Percentiles rank a stretch among this genome's conserved stretches.
Conservation (phyloP, 2,329 filamentous ascomycete genomes). For the Aspergillus spinulosporus region DNA sequence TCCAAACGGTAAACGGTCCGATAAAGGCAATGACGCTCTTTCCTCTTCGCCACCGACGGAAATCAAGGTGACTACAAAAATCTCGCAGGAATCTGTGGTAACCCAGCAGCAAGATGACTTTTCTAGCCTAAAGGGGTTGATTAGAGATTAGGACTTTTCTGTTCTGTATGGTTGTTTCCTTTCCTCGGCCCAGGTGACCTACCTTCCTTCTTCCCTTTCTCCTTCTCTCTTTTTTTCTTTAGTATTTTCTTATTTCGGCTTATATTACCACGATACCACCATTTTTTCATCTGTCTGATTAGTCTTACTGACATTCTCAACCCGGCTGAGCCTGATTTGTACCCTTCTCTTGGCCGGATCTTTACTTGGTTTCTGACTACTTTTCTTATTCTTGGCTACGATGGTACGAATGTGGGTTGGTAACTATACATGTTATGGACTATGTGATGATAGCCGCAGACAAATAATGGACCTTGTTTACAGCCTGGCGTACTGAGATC, state of each 20-base stretch:
- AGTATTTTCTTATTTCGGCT: background rate
- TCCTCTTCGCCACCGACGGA: conserved; percentile 13
- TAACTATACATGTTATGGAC: background rate
- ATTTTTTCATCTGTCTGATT: background rate
- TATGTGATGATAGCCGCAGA: background rate
- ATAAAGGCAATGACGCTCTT: background rate
- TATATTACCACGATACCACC: background rate
- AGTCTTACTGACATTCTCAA: background rate
- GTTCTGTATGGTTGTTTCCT: background rate
- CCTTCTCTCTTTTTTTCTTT: background rate
- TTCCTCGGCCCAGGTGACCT: no score
- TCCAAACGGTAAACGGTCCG: background rate
- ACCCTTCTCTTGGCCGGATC: background rate
- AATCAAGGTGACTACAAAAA: conserved; percentile 32
- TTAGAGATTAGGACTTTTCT: conserved; percentile 13
- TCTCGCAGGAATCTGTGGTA: conserved; percentile 25
- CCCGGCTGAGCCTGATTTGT: background rate
- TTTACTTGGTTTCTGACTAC: background rate
- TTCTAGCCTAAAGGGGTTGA: conserved; percentile 28
- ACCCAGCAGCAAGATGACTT: conserved; percentile 18
- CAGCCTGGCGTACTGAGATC: background rate
- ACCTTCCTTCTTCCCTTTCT: background rate
- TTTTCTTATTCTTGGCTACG: background rate
- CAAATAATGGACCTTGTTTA: no score
- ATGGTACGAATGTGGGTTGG: background rate